These are phyloP conservation scores for Debaryomyces maramus DNA, from an alignment of 805 yeast species.

Conservation along the genomic window DNA sequence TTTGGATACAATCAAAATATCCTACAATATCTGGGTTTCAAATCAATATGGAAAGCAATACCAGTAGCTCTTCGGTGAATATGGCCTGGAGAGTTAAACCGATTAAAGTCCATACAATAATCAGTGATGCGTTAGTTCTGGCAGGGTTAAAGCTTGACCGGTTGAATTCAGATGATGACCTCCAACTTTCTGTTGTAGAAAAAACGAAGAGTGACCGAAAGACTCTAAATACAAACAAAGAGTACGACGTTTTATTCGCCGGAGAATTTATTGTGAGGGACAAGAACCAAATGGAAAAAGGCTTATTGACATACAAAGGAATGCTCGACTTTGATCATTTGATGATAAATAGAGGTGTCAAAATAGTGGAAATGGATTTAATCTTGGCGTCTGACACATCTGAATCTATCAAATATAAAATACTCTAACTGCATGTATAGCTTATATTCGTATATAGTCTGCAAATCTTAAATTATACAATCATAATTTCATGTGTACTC, in stretches of 20 bases:
- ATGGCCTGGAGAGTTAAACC: constrained; percentile 30
- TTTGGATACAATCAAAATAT: constrained; percentile 32
- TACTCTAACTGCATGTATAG: constrained; percentile 5
- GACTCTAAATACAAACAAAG: constrained; percentile 8
- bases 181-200: not conserved
- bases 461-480: too few species aligned
- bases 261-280: constrained; percentile 26
- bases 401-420: constrained; percentile 12
- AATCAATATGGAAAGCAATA: constrained; percentile 13
- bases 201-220: not conserved
- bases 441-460: too few species aligned
- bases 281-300: constrained; percentile 15
- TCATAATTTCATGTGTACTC: too few species aligned
- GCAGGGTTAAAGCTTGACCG: constrained; percentile 28
- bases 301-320: constrained; percentile 26
- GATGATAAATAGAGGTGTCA: constrained; percentile 32
- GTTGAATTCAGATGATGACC: constrained; percentile 17
- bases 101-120: constrained; percentile 18
- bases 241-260: constrained; percentile 23
- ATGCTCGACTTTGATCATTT: constrained; percentile 31
- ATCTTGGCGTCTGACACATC: constrained; percentile 5
- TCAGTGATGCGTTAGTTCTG: constrained; percentile 19
- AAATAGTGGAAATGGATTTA: constrained; percentile 23
- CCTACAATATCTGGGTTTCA: constrained; percentile 33
- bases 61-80: constrained; percentile 3